phyloP scores from a whole-genome alignment of 306 rosid species.

The Inga oerstediana region DNA sequence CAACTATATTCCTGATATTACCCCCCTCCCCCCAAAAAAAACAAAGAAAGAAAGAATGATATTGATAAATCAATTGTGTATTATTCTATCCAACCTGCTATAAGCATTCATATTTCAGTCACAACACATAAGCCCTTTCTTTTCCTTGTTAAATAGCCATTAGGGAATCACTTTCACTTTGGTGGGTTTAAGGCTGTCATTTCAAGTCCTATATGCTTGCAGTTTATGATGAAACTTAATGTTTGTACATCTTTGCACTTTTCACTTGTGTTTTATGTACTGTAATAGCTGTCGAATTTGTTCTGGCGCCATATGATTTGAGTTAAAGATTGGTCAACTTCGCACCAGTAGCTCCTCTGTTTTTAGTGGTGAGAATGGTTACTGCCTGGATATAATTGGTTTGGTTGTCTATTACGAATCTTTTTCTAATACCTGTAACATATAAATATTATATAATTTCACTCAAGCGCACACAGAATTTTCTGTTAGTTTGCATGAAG shows the following conservation, averaged over 20 bases:
- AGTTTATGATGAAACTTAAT: not conserved
- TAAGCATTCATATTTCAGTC: no score
- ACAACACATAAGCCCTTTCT: no score
- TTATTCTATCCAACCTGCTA: no score
- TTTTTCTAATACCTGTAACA: not conserved
- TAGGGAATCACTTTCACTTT: not conserved
- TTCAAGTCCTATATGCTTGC: not conserved
- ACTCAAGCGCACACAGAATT: no score
- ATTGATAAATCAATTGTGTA: no score
- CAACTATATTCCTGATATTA: no score
- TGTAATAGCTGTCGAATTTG: slow-evolving; percentile 6
- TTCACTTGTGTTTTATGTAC: slow-evolving; percentile 18
- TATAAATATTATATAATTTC: no score
- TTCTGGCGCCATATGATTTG: not conserved
- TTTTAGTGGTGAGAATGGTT: not conserved
- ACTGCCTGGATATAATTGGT: not conserved
- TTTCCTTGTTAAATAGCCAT: not conserved
- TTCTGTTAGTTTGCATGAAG: no score
- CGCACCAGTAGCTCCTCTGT: not conserved
- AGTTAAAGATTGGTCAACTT: not conserved
- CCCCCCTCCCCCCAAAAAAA: no score
- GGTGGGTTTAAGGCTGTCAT: not conserved
- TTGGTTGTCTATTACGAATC: not conserved
- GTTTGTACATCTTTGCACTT: not conserved
- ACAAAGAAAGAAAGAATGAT: no score